phyloP scores from a whole-genome alignment of 257 asterid species.

The Solanum bulbocastanum region DNA sequence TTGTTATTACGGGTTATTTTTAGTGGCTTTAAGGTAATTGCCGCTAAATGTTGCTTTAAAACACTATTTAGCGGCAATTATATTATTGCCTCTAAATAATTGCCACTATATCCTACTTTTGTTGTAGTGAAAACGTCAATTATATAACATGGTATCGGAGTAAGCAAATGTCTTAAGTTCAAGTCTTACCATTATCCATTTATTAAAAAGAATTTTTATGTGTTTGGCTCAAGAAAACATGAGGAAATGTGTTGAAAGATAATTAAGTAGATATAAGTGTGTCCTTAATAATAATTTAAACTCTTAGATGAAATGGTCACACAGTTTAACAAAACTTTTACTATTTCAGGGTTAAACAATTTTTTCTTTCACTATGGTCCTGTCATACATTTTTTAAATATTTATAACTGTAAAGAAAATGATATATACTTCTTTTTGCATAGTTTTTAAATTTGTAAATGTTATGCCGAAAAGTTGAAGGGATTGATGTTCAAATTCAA shows the following conservation, averaged over 20 bases:
- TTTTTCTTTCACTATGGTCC: neutral
- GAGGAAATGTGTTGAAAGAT: neutral
- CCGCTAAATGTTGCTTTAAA: too few relatives aligned
- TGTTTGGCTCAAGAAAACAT: neutral
- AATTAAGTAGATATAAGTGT: neutral
- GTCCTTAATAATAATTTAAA: neutral
- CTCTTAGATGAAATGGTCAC: neutral
- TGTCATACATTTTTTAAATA: neutral
- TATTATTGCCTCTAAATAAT: too few relatives aligned
- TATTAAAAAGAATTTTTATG: too few relatives aligned
- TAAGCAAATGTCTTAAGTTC: neutral
- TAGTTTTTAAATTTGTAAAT: neutral
- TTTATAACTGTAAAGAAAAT: neutral
- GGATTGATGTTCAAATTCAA: neutral
- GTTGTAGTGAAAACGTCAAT: neutral
- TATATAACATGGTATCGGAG: neutral
- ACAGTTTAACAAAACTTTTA: neutral
- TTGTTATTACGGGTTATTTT: too few relatives aligned
- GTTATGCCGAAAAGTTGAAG: neutral
- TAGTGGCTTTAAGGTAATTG: too few relatives aligned
- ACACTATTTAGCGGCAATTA: too few relatives aligned
- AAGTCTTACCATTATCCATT: too few relatives aligned
- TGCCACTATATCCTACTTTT: too few relatives aligned
- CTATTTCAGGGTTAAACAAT: neutral
- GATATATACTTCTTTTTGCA: neutral